Percentiles rank a stretch among this genome's conserved stretches.
These are phyloP conservation scores for Eimeria zaria DNA, from an alignment of 169 alveolate species.

Conservation along the genomic window DNA sequence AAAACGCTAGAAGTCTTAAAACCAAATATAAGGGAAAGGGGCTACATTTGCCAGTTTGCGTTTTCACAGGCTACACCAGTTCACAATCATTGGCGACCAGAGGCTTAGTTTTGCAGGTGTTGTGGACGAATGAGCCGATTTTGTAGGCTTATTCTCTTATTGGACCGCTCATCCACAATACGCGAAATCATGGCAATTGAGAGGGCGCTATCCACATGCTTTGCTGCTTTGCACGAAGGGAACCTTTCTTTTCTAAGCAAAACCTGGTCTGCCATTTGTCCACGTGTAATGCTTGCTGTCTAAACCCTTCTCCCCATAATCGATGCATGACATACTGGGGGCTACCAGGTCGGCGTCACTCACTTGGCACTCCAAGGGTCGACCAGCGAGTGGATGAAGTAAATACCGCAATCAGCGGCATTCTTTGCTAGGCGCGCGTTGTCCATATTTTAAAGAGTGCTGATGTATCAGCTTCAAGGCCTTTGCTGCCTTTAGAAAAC, in stretches of 20 bases:
- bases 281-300: too few relatives aligned
- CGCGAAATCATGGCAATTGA: not conserved
- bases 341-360: not conserved
- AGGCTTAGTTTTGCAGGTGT: not conserved
- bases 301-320: not conserved
- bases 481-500: not conserved
- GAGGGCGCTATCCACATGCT: too few relatives aligned
- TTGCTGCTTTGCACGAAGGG: not conserved
- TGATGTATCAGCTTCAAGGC: not conserved
- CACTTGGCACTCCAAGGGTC: constrained; percentile 53
- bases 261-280: not conserved
- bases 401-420: constrained; percentile 44
- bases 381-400: constrained; percentile 22
- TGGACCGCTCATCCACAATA: not conserved
- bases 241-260: not conserved
- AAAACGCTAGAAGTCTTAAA: not conserved
- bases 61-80: not conserved
- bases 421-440: not conserved
- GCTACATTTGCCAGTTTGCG: not conserved
- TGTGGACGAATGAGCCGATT: not conserved
- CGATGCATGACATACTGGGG: not conserved
- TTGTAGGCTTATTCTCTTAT: not conserved
- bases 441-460: not conserved
- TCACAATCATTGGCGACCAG: not conserved
- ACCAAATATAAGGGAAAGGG: too few relatives aligned